Evolutionary conservation across 2,329 filamentous ascomycete genomes (phyloP).

Genomic region (Eurotiales sp.): DNA sequence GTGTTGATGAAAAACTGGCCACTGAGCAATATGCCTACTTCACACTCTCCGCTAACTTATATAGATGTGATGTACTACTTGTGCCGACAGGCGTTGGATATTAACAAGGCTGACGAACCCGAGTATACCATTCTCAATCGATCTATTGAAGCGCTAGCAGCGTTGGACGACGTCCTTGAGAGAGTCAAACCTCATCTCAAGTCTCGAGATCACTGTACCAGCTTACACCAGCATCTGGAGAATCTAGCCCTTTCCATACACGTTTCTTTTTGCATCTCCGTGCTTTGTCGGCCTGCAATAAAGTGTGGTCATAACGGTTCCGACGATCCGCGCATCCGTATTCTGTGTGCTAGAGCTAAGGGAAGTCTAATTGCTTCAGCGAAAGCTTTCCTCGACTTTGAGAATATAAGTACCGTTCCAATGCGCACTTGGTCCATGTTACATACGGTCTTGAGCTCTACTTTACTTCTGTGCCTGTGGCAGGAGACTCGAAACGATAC

Average conservation of each 20-base stretch:
- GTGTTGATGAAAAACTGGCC: too few species aligned
- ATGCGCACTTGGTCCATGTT: constrained; percentile 33
- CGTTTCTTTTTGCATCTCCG: constrained; percentile 53
- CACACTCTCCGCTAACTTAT: too few species aligned
- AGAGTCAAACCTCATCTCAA: too few species aligned
- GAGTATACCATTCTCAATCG: too few species aligned
- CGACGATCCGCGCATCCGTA: constrained; percentile 2
- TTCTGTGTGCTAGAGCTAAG: constrained; percentile 23
- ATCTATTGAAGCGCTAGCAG: too few species aligned
- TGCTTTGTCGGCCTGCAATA: constrained; percentile 55
- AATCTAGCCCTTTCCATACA: constrained; percentile 55
- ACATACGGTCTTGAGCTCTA: constrained; percentile 31
- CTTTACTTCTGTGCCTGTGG: constrained; percentile 32
- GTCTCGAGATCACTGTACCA: too few species aligned
- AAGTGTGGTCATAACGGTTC: too few species aligned
- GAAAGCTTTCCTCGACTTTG: constrained; percentile 30
- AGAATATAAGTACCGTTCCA: constrained; percentile 28
- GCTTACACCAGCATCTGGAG: constrained; percentile 48
- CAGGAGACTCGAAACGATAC: constrained; percentile 28
- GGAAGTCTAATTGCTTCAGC: constrained; percentile 26
- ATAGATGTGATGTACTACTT: too few species aligned
- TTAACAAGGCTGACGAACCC: too few species aligned
- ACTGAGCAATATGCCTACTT: too few species aligned
- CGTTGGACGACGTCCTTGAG: too few species aligned
- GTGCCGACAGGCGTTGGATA: too few species aligned